These are phyloP conservation scores for Scheffersomyces lignicola DNA, from an alignment of 1,139 yeast genomes.

Conservation along the genomic window DNA sequence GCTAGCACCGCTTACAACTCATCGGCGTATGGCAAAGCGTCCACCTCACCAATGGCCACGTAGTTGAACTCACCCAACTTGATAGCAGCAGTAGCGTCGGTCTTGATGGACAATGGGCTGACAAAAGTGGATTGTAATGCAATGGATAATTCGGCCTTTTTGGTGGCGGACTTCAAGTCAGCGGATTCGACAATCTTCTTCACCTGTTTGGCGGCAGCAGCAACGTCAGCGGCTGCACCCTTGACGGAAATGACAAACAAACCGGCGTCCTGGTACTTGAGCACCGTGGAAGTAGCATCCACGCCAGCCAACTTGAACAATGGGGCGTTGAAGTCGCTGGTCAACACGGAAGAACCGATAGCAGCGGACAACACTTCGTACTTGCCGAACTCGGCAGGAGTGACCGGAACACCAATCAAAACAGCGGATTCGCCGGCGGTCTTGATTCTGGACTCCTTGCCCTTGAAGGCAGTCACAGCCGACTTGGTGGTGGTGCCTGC, in stretches of 20 bases:
- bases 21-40: conserved; percentile 83
- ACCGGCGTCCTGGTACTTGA: conserved; percentile 77
- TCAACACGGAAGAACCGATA: conserved; percentile 64
- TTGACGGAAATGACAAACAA: conserved; percentile 72
- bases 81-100: conserved; percentile 47
- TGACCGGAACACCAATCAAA: conserved; percentile 79
- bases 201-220: conserved; percentile 62
- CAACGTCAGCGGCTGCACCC: conserved; percentile 60
- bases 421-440: conserved; percentile 68
- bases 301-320: conserved; percentile 49
- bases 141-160: conserved; percentile 47
- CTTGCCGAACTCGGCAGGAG: conserved; percentile 62
- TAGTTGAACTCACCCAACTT: conserved; percentile 72
- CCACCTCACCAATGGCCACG: conserved; percentile 89
- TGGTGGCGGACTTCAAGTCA: conserved; percentile 41
- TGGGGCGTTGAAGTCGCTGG: conserved; percentile 42
- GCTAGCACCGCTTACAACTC: conserved; percentile 86
- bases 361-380: conserved; percentile 74
- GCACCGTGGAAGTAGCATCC: conserved; percentile 54
- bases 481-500: conserved; percentile 44
- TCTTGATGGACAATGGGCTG: conserved; percentile 46
- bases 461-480: conserved; percentile 51
- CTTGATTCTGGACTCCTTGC: conserved; percentile 77
- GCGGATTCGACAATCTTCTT: conserved; percentile 50
- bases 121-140: conserved; percentile 54